These are phyloP conservation scores for Hordeum pubiflorum DNA, from an alignment of 202 grass and related monocot species.

Conservation along the genomic window DNA sequence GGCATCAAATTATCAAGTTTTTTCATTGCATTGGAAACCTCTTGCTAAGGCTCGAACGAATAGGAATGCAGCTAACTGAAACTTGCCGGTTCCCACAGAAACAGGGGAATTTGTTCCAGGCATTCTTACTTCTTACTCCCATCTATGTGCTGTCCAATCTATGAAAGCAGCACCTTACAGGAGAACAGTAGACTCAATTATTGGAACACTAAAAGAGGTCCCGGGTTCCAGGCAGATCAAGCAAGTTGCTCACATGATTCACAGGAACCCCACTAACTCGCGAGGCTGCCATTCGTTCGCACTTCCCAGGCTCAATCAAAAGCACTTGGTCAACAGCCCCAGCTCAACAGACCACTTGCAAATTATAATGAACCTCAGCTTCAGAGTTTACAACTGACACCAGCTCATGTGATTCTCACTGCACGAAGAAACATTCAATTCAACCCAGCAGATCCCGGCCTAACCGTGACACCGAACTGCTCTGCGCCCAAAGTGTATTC, in stretches of 20 bases:
- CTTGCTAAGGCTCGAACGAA: background rate
- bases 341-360: background rate
- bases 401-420: background rate
- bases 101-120: background rate
- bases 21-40: background rate
- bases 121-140: background rate
- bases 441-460: background rate
- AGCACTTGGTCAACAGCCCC: background rate
- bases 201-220: conserved; percentile 5
- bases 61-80: background rate
- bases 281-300: background rate
- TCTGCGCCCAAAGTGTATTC: background rate
- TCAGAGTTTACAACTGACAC: conserved; percentile 5
- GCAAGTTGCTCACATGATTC: conserved; percentile 18
- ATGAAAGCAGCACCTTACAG: conserved; percentile 8
- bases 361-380: background rate
- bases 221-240: conserved; percentile 9
- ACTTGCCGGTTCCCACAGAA: background rate
- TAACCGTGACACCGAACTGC: background rate
- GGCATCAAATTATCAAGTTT: background rate
- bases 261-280: background rate
- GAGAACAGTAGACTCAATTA: background rate
- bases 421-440: background rate
- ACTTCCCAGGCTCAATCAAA: background rate
- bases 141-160: background rate